Evolutionary conservation across 2,329 filamentous ascomycete species (phyloP), one percentile per base, ranked within the genome.

Genomic region (Ophiostoma sp.): DNA sequence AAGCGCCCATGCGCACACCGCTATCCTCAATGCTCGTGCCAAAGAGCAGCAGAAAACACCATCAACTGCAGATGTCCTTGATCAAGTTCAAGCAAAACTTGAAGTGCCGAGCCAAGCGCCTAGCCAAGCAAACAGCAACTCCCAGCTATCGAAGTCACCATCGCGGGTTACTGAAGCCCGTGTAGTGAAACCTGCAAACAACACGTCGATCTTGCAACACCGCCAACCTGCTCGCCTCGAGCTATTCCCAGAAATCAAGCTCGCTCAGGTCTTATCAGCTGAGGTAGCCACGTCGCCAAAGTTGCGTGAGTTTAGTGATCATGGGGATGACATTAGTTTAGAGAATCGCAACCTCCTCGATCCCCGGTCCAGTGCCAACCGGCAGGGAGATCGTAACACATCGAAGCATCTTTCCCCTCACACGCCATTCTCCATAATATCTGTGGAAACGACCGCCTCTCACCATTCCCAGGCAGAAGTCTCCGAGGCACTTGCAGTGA

Each of bases 361-460:
- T 38, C 71, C 75, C 38, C 72, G 78, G 45, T 74, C 79, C 66
- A 79, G 79, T 55, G 77, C 82, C 55, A 84, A 85, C 70, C 80
- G 79, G 12, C 82, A 84, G 71, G 83, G 83, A 5, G 85, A 87
- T 69, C 81, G 80, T 12, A 80, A 83, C 71, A 83, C 82, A 67
- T 80, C 81, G 60, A 84, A 81, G 72, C 81, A 82, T 65, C 78
- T 84, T 52, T 84, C 84, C 5, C 80, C 83, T 5, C 84, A 84
- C 71, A 88, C 87, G 0, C 87, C 87, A 4, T 88, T 89, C 72
- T 89, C 87, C 1, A 78, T 85, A 69, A 79, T 80, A 0, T 89
- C 87, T 0, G 81, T 88, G 64, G 86, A 88, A 67, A 87, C 85
- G n/a, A 84, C 79, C 49, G 87, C 86, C 0, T 71, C 73, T 2